A percentile compares a stretch with the other conserved stretches of the same genome.
These are phyloP conservation scores for Cudoniella acicularis DNA, from an alignment of 495 filamentous ascomycete species.

Conservation along the genomic window DNA sequence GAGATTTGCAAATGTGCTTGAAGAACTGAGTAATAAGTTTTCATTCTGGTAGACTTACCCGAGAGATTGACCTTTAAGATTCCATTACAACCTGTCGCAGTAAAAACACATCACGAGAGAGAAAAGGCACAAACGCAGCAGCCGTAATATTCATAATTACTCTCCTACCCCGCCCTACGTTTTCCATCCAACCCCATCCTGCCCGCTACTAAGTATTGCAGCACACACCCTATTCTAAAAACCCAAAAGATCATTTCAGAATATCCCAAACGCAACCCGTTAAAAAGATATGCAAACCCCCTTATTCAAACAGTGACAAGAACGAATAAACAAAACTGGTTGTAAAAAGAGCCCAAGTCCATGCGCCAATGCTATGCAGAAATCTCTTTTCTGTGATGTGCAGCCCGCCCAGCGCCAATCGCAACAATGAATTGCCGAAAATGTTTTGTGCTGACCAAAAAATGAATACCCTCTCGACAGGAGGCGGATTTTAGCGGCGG, in stretches of 20 bases:
- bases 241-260: background rate
- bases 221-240: too few species aligned
- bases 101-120: too few species aligned
- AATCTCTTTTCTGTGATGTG: background rate
- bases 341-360: background rate
- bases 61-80: too few species aligned
- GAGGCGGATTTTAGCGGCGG: background rate
- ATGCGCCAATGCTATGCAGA: constrained; percentile 1
- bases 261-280: background rate
- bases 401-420: background rate
- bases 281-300: background rate
- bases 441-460: background rate
- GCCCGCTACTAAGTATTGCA: too few species aligned
- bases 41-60: too few species aligned
- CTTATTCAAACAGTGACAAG: background rate
- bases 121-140: too few species aligned
- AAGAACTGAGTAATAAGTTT: too few species aligned
- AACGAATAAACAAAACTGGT: background rate
- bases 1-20: too few species aligned
- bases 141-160: too few species aligned
- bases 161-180: too few species aligned
- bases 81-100: too few species aligned
- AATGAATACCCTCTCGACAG: background rate
- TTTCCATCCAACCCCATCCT: too few species aligned
- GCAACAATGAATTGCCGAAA: constrained; percentile 1